Conservation (phyloP, 2,329 filamentous ascomycete species). For the Lasiodiplodia gonubiensis region DNA sequence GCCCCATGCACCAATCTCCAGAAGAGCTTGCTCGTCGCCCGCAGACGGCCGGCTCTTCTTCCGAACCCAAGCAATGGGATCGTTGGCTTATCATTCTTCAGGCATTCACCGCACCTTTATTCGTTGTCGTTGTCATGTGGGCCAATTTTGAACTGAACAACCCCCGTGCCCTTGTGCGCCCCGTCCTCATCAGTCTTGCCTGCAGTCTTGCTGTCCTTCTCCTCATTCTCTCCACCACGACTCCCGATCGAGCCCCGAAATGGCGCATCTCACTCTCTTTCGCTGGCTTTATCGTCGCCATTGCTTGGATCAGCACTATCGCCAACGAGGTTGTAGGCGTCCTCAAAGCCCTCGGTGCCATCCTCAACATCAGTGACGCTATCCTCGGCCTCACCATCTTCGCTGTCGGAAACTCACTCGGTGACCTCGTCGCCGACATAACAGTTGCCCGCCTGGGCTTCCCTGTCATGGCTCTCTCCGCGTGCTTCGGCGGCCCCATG, state of each 20-base stretch:
- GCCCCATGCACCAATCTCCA: constrained; percentile 43
- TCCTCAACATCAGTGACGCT: constrained; percentile 91
- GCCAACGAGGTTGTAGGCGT: constrained; percentile 95
- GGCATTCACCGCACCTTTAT: constrained; percentile 83
- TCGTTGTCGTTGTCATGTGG: constrained; percentile 79
- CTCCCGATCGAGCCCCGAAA: constrained; percentile 68
- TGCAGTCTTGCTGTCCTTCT: constrained; percentile 70
- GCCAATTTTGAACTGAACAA: constrained; percentile 67
- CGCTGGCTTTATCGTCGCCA: constrained; percentile 86
- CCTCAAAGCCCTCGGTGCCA: constrained; percentile 89
- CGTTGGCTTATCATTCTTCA: constrained; percentile 88
- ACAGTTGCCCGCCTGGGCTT: constrained; percentile 92
- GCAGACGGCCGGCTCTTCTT: constrained; percentile 29
- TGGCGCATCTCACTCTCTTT: constrained; percentile 84
- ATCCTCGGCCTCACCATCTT: constrained; percentile 95
- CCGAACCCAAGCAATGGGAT: constrained; percentile 70
- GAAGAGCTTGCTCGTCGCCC: constrained; percentile 39
- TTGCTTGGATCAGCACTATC: constrained; percentile 96
- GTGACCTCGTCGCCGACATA: constrained; percentile 92
- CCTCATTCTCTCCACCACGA: constrained; percentile 72
- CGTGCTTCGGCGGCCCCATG: constrained; percentile 98
- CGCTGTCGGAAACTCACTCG: constrained; percentile 92
- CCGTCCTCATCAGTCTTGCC: constrained; percentile 50
- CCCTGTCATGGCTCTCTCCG: constrained; percentile 92
- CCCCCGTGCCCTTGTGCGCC: constrained; percentile 64